Conservation (phyloP, 1,139 yeast species). For the Geotrichum europaeum region DNA sequence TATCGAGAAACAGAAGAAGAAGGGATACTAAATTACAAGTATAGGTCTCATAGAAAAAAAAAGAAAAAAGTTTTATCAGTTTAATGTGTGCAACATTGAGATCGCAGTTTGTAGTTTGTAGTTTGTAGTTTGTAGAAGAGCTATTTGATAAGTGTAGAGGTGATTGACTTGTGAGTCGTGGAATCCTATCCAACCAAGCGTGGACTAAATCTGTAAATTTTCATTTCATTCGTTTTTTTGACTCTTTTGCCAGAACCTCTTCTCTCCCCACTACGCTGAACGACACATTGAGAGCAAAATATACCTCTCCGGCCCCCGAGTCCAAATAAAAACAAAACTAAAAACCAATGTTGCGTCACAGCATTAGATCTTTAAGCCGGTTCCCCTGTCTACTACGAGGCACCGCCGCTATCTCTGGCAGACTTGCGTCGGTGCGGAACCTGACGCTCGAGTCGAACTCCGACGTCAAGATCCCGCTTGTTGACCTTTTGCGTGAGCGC, state of each 20-base stretch:
- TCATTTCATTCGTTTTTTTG: neutral
- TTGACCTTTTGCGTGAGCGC: conserved; percentile 11
- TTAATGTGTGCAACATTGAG: neutral
- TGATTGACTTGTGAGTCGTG: neutral
- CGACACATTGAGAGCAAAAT: neutral
- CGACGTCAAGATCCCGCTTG: conserved; percentile 7
- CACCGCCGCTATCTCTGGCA: neutral
- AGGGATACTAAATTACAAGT: conserved; percentile 42
- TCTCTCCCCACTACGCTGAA: neutral
- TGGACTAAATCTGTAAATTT: neutral
- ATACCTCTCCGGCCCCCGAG: neutral
- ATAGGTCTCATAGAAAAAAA: neutral
- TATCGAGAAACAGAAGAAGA: conserved; percentile 81
- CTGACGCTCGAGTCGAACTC: conserved; percentile 3
- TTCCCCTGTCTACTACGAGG: neutral
- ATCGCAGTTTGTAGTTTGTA: no score
- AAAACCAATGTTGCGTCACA: neutral
- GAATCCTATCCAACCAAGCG: neutral
- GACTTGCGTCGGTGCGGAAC: neutral
- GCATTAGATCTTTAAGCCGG: neutral
- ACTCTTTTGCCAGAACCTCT: neutral
- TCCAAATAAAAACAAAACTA: neutral
- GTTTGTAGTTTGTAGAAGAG: no score
- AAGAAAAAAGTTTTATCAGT: neutral
- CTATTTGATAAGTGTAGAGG: neutral